phyloP scores from a whole-genome alignment of 2,329 filamentous ascomycete species.

The Colletotrichum eremochloae region DNA sequence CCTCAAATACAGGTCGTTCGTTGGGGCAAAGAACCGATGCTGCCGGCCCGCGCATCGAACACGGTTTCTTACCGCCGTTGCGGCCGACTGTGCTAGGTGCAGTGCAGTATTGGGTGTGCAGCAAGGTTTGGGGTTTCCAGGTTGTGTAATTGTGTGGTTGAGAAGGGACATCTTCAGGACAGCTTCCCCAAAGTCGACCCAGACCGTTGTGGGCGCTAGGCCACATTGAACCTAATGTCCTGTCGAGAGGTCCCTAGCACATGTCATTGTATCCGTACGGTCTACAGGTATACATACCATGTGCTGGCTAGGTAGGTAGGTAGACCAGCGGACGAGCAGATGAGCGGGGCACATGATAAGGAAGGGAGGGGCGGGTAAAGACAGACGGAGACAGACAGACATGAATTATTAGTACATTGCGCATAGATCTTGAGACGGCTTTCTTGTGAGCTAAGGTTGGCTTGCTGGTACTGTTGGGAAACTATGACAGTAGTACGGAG shows the following conservation, averaged over 20 bases:
- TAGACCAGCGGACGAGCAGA: conserved; percentile 4
- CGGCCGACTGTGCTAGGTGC: neutral
- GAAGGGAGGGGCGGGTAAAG: neutral
- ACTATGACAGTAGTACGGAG: neutral
- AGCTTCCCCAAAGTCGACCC: neutral
- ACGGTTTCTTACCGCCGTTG: conserved; percentile 11
- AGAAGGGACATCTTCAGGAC: conserved; percentile 5
- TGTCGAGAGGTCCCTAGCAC: conserved; percentile 29
- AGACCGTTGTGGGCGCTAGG: conserved; percentile 19
- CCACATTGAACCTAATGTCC: conserved; percentile 2
- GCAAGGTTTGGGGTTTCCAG: neutral
- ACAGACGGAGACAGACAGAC: conserved; percentile 1
- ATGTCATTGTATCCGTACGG: conserved; percentile 23
- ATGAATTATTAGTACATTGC: neutral
- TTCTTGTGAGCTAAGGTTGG: conserved; percentile 9
- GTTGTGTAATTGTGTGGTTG: neutral
- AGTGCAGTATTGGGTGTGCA: neutral
- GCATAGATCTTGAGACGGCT: conserved; percentile 4
- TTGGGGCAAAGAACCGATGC: conserved; percentile 24
- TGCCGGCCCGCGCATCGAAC: conserved; percentile 3
- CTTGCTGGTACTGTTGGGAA: conserved; percentile 27
- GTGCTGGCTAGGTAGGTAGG: neutral
- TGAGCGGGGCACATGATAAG: conserved; percentile 24
- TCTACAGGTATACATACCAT: neutral
- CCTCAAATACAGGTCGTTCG: conserved; percentile 32